Conservation (phyloP, 2,329 filamentous ascomycete genomes). For the Xylaria sp. region DNA sequence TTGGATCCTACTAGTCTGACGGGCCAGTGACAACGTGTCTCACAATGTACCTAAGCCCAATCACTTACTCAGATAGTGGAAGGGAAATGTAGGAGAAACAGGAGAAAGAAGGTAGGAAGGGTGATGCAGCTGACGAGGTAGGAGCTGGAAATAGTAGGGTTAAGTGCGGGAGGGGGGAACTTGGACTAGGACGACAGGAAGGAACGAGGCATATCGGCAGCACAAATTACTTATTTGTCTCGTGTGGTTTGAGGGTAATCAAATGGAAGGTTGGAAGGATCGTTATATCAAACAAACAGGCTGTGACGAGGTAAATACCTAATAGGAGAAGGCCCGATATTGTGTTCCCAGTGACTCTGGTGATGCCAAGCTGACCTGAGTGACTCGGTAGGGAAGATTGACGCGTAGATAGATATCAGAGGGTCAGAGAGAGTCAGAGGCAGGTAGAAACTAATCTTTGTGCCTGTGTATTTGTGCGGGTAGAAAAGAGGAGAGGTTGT, state of each 20-base stretch:
- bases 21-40: background rate
- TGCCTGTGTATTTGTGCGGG: background rate
- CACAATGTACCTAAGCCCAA: background rate
- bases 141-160: background rate
- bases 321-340: constrained; percentile 13
- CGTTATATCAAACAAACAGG: background rate
- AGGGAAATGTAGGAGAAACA: background rate
- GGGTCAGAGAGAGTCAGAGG: background rate
- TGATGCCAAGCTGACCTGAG: constrained; percentile 7
- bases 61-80: constrained; percentile 13
- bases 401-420: background rate
- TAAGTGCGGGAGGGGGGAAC: background rate
- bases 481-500: no score
- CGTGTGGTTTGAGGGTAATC: background rate
- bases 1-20: background rate
- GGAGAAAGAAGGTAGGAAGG: background rate
- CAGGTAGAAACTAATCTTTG: background rate
- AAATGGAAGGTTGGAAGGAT: constrained; percentile 1
- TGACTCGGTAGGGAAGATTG: background rate
- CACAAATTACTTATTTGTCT: constrained; percentile 1
- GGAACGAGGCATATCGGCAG: constrained; percentile 10
- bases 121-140: background rate
- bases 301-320: background rate
- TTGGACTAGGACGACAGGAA: constrained; percentile 11
- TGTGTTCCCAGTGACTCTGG: constrained; percentile 7